Conservation (phyloP, 2,329 filamentous ascomycete genomes). For the Trichoderma cornu-damae region DNA sequence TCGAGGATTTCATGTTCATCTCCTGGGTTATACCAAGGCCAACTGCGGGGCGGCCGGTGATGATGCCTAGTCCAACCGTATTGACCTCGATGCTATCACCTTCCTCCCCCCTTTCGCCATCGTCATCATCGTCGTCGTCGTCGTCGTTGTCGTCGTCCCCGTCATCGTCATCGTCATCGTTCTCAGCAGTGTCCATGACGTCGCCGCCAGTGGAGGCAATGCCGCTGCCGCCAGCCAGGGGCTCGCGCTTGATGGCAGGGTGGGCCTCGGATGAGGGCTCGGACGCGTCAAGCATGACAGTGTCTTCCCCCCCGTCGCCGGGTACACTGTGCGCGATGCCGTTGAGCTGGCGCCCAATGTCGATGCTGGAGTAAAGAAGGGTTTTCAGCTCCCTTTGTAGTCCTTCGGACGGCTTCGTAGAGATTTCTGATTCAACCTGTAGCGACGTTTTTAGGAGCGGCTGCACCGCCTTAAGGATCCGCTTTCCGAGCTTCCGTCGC, state of each 20-base stretch:
- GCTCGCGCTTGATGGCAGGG: slow-evolving; percentile 32
- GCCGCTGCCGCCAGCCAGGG: not conserved
- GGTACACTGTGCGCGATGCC: slow-evolving; percentile 33
- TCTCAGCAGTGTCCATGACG: slow-evolving; percentile 35
- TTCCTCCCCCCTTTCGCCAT: slow-evolving; percentile 34
- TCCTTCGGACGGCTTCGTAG: slow-evolving; percentile 61
- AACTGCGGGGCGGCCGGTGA: slow-evolving; percentile 20
- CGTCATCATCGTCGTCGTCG: slow-evolving; percentile 33
- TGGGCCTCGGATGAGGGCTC: slow-evolving; percentile 44
- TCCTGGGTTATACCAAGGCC: slow-evolving; percentile 22
- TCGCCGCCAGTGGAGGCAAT: slow-evolving; percentile 29
- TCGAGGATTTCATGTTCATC: slow-evolving; percentile 27
- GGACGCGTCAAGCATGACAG: slow-evolving; percentile 49
- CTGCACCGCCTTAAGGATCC: slow-evolving; percentile 80
- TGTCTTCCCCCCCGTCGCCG: slow-evolving; percentile 41
- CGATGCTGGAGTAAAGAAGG: slow-evolving; percentile 64
- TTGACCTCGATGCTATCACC: slow-evolving; percentile 45
- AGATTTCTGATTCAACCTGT: slow-evolving; percentile 75
- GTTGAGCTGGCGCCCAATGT: slow-evolving; percentile 43
- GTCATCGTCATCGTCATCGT: slow-evolving; percentile 35
- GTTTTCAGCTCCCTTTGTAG: slow-evolving; percentile 69
- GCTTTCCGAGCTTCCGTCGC: slow-evolving; percentile 77
- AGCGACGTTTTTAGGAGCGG: slow-evolving; percentile 70
- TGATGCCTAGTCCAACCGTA: slow-evolving; percentile 35
- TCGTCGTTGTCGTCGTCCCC: slow-evolving; percentile 43